These are phyloP conservation scores for Russula foetens DNA, from an alignment of 768 basidiomycete genomes.

Conservation along the genomic window DNA sequence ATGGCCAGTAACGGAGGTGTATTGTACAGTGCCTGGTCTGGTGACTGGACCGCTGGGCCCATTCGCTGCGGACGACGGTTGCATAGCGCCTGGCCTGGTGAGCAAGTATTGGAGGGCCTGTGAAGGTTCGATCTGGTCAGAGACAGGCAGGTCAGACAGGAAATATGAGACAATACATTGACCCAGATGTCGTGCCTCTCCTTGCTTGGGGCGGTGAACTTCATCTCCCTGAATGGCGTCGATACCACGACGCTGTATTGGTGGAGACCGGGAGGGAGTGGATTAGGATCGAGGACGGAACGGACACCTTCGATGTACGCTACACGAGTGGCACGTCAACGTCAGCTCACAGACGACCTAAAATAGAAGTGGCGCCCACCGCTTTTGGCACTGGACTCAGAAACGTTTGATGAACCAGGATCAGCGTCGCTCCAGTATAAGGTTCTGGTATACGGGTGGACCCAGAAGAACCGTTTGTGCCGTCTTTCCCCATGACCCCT, in stretches of 20 bases:
- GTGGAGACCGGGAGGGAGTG: conserved; percentile 89
- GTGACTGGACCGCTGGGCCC: conserved; percentile 5
- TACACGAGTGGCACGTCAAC: conserved; percentile 27
- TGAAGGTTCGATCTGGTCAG: neutral
- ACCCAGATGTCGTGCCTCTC: conserved; percentile 98
- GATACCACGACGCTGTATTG: conserved; percentile 90
- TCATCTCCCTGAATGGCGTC: conserved; percentile 93
- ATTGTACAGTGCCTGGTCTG: conserved; percentile 17
- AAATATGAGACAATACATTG: conserved; percentile 44
- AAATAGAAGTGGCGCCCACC: conserved; percentile 48
- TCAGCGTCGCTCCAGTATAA: conserved; percentile 95
- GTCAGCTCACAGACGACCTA: neutral
- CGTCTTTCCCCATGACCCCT: conserved; percentile 85
- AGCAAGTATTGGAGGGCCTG: conserved; percentile 91
- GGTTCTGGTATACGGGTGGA: conserved; percentile 98
- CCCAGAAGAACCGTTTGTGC: conserved; percentile 97
- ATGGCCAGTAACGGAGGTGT: conserved; percentile 26
- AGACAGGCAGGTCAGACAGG: conserved; percentile 15
- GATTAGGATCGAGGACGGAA: conserved; percentile 89
- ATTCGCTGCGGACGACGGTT: conserved; percentile 22
- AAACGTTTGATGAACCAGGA: conserved; percentile 80
- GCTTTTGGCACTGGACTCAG: conserved; percentile 93
- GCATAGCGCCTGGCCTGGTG: conserved; percentile 49
- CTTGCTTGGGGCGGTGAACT: conserved; percentile 93
- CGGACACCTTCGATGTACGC: conserved; percentile 92